Conservation (phyloP, 768 basidiomycete genomes). For the Ephemerocybe angulata region DNA sequence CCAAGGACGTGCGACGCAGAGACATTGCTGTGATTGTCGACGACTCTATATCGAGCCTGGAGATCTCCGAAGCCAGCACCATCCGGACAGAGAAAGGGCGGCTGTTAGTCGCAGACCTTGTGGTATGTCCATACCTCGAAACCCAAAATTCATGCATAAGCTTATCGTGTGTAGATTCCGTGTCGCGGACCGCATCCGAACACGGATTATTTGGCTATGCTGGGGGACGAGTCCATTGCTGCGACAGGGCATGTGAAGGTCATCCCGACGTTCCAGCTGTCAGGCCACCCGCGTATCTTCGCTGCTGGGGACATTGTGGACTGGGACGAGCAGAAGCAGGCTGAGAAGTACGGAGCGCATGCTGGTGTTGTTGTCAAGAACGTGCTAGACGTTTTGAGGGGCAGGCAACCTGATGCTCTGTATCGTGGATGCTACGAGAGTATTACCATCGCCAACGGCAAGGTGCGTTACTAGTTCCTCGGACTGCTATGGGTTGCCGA, state of each 20-base stretch:
- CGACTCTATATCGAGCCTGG: slow-evolving; percentile 48
- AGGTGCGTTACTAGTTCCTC: slow-evolving; percentile 34
- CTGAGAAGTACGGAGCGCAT: slow-evolving; percentile 44
- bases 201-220: slow-evolving; percentile 48
- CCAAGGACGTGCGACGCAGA: slow-evolving; percentile 36
- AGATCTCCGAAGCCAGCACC: slow-evolving; percentile 34
- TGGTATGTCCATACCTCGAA: slow-evolving; percentile 34
- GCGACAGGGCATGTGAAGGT: slow-evolving; percentile 46
- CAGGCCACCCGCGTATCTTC: slow-evolving; percentile 49
- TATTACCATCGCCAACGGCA: slow-evolving; percentile 56
- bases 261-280: slow-evolving; percentile 54
- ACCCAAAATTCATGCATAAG: not conserved
- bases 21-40: slow-evolving; percentile 50
- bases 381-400: slow-evolving; percentile 14
- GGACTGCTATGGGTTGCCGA: not conserved
- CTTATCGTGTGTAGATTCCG: slow-evolving; percentile 27
- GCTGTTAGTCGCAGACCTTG: slow-evolving; percentile 48
- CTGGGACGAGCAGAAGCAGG: slow-evolving; percentile 60
- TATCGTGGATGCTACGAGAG: slow-evolving; percentile 52
- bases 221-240: slow-evolving; percentile 36
- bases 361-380: slow-evolving; percentile 37
- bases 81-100: slow-evolving; percentile 51
- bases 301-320: slow-evolving; percentile 66
- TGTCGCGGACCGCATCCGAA: slow-evolving; percentile 44
- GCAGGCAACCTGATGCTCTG: slow-evolving; percentile 22